Conservation (phyloP, 2,329 filamentous ascomycete genomes). For the Trichoderma sp. region DNA sequence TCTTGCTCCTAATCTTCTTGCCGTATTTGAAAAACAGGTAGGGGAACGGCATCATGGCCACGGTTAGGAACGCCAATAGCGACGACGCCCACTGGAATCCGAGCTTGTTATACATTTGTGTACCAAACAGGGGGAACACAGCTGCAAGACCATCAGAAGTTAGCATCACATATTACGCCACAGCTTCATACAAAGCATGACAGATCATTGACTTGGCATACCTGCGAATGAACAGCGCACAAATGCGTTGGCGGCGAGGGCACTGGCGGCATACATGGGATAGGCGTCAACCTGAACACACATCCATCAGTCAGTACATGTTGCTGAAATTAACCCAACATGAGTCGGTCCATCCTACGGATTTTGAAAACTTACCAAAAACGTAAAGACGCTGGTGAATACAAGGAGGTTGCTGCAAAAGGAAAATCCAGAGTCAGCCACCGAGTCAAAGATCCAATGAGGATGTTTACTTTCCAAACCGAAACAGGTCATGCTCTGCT, state of each 20-base stretch:
- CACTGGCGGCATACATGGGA: constrained; percentile 70
- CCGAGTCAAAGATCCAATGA: constrained; percentile 14
- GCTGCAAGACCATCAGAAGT: constrained; percentile 40
- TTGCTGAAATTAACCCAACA: background rate
- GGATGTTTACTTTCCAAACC: background rate
- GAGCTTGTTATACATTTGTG: constrained; percentile 67
- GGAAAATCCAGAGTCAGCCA: constrained; percentile 30
- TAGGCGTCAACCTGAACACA: constrained; percentile 65
- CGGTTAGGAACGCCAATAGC: constrained; percentile 59
- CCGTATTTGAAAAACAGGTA: constrained; percentile 62
- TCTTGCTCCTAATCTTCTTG: constrained; percentile 54
- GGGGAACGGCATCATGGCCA: constrained; percentile 63
- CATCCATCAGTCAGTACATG: background rate
- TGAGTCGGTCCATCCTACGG: background rate
- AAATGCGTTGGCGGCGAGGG: constrained; percentile 81
- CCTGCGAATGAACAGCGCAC: constrained; percentile 73
- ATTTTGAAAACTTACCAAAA: constrained; percentile 59
- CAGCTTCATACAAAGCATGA: background rate
- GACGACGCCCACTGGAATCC: constrained; percentile 69
- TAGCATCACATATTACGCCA: constrained; percentile 19
- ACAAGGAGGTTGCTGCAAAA: constrained; percentile 65
- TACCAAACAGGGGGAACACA: constrained; percentile 72
- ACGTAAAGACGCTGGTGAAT: constrained; percentile 85
- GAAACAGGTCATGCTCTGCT: background rate
- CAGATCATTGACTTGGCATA: constrained; percentile 33